A percentile compares a stretch with the other conserved stretches of the same genome.
Conservation (phyloP, 352 stramenopile genomes). For the Globisporangium sylvaticum region DNA sequence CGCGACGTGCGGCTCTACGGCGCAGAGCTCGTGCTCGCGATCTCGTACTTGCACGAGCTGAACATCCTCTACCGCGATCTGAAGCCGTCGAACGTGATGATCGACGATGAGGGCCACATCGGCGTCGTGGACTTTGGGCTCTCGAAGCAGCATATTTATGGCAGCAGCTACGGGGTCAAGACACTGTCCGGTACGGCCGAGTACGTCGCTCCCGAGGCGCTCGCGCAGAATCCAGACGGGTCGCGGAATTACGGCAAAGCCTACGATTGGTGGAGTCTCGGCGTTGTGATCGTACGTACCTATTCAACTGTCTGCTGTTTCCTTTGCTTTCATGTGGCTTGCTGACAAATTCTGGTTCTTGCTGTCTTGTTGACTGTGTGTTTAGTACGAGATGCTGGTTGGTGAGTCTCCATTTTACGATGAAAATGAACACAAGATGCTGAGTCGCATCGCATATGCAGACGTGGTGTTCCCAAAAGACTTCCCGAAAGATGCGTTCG, state of each 20-base stretch:
- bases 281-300: constrained; percentile 74
- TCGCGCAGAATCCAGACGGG: constrained; percentile 76
- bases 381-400: constrained; percentile 85
- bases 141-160: constrained; percentile 88
- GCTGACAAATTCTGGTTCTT: neutral
- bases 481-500: constrained; percentile 72
- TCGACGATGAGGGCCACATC: constrained; percentile 85
- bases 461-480: constrained; percentile 72
- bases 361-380: neutral
- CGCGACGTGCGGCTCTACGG: constrained; percentile 72
- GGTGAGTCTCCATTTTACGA: constrained; percentile 87
- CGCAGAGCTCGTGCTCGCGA: constrained; percentile 84
- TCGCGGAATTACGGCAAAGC: constrained; percentile 84
- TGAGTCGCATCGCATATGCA: constrained; percentile 76
- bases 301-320: neutral
- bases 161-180: constrained; percentile 81
- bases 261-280: constrained; percentile 89
- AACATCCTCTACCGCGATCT: constrained; percentile 88
- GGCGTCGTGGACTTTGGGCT: constrained; percentile 87
- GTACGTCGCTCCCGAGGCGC: constrained; percentile 82
- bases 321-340: neutral
- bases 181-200: constrained; percentile 83
- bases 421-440: constrained; percentile 88
- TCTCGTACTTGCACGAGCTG: constrained; percentile 87
- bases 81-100: constrained; percentile 89